phyloP scores from a whole-genome alignment of 441 rosid species.

The California macrophylla region DNA sequence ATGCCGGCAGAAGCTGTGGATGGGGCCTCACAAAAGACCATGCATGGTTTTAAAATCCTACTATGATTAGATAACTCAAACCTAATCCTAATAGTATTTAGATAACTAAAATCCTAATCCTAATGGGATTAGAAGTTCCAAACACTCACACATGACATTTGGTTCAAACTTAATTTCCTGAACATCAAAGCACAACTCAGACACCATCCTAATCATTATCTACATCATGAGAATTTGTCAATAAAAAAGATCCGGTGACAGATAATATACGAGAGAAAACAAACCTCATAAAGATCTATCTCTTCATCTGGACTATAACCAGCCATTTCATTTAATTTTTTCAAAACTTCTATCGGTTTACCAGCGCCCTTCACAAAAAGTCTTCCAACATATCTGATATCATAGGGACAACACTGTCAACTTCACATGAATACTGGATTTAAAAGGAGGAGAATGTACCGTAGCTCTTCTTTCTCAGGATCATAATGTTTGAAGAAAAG shows the following conservation, averaged over 20 bases:
- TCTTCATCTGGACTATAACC: slow-evolving; percentile 38
- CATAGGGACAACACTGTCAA: slow-evolving; percentile 14
- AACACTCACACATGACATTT: slow-evolving; percentile 53
- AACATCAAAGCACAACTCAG: slow-evolving; percentile 6
- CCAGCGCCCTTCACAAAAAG: slow-evolving; percentile 38
- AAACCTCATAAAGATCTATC: slow-evolving; percentile 44
- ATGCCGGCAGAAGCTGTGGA: not conserved
- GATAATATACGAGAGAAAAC: slow-evolving; percentile 13
- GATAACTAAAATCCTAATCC: too few relatives aligned
- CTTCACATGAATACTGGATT: not conserved
- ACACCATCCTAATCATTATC: not conserved
- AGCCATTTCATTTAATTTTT: slow-evolving; percentile 45
- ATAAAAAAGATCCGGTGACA: not conserved
- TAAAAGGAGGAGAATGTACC: slow-evolving; percentile 19
- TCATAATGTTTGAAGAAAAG: slow-evolving; percentile 47
- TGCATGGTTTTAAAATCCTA: too few relatives aligned
- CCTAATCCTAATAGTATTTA: too few relatives aligned
- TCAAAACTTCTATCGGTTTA: slow-evolving; percentile 33
- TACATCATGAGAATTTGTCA: not conserved
- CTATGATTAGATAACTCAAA: too few relatives aligned
- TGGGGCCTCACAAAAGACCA: not conserved
- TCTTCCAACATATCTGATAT: slow-evolving; percentile 37
- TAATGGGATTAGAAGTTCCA: too few relatives aligned
- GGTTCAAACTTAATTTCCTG: slow-evolving; percentile 70
- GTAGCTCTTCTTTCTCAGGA: slow-evolving; percentile 38